Conservation (phyloP, 305 asterid genomes). For the Fraxinus ornus region DNA sequence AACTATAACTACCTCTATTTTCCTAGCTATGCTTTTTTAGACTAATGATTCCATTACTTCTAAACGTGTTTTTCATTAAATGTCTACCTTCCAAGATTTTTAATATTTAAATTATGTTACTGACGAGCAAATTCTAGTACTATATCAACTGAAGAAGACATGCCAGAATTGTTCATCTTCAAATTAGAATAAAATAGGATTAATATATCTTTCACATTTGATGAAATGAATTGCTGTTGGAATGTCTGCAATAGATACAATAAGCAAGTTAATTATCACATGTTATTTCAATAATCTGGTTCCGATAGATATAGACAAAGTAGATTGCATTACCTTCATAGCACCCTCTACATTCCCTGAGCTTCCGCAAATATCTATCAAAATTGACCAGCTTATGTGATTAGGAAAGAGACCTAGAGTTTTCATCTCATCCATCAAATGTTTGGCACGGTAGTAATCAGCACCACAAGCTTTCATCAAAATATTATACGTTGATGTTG, state of each 20-base stretch:
- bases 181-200: neutral
- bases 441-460: slow-evolving; percentile 74
- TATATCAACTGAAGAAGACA: slow-evolving; percentile 4
- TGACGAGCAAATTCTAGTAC: neutral
- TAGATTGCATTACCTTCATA: slow-evolving; percentile 51
- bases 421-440: slow-evolving; percentile 90
- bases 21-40: neutral
- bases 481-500: slow-evolving; percentile 78
- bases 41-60: slow-evolving; percentile 1
- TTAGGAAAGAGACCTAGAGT: slow-evolving; percentile 72
- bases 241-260: slow-evolving; percentile 13
- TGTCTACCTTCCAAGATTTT: neutral
- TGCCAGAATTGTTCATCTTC: slow-evolving; percentile 5
- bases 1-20: neutral
- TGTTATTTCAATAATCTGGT: slow-evolving; percentile 6
- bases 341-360: slow-evolving; percentile 62
- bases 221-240: neutral
- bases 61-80: neutral
- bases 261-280: slow-evolving; percentile 24
- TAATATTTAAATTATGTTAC: neutral
- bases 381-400: slow-evolving; percentile 86
- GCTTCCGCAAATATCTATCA: slow-evolving; percentile 74
- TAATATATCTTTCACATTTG: slow-evolving; percentile 16
- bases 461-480: slow-evolving; percentile 95
- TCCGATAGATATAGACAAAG: slow-evolving; percentile 17